Conservation (phyloP, 2,329 filamentous ascomycete genomes). For the Dissoconium aciculare region DNA sequence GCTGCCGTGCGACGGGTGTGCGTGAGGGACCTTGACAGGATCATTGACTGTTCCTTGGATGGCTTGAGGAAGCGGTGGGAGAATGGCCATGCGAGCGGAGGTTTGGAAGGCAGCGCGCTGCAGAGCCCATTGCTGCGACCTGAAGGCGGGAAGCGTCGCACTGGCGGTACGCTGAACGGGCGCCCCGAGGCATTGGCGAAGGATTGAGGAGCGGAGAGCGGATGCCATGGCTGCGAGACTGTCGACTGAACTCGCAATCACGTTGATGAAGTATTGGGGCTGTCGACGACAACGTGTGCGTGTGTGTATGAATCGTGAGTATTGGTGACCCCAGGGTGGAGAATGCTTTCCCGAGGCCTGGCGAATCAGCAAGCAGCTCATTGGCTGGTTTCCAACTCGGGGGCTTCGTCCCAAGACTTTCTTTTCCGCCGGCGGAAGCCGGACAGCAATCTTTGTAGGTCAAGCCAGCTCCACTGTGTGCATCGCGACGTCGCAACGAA, state of each 20-base stretch:
- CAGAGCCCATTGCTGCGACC: slow-evolving; percentile 23
- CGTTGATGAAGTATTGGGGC: slow-evolving; percentile 9
- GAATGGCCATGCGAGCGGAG: slow-evolving; percentile 56
- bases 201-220: slow-evolving; percentile 35
- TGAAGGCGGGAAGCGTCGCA: slow-evolving; percentile 23
- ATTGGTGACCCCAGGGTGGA: neutral
- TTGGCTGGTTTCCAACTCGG: too few species aligned
- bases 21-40: slow-evolving; percentile 55
- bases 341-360: neutral
- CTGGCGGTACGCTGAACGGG: slow-evolving; percentile 27
- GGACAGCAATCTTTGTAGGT: too few species aligned
- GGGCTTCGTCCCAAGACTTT: too few species aligned
- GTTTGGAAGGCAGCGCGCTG: slow-evolving; percentile 70
- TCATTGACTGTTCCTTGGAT: slow-evolving; percentile 57
- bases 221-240: slow-evolving; percentile 38
- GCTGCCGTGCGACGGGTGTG: slow-evolving; percentile 69
- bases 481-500: neutral
- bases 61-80: slow-evolving; percentile 61
- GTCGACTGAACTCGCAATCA: too few species aligned
- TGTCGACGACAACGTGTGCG: neutral
- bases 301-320: slow-evolving; percentile 1
- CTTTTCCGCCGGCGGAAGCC: too few species aligned
- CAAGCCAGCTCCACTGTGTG: neutral
- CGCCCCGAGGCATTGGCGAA: slow-evolving; percentile 33
- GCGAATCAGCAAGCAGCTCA: too few species aligned